A percentile compares a stretch with the other conserved stretches of the same genome.
Evolutionary conservation across 2,329 filamentous ascomycete species (phyloP).

Genomic region (Talaromyces sp.): DNA sequence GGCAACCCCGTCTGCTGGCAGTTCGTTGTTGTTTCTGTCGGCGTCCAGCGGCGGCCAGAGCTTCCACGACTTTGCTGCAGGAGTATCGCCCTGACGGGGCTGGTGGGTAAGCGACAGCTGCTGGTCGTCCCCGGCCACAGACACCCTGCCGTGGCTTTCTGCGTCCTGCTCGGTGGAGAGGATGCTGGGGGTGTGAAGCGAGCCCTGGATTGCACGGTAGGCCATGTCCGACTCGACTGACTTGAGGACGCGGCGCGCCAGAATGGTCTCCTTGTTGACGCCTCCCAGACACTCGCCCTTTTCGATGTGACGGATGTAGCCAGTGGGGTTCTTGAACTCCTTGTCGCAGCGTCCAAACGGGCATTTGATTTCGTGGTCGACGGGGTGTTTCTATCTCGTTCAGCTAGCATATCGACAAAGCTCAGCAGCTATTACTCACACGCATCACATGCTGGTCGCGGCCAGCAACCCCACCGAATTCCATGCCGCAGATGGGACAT

Average conservation of each 20-base stretch:
- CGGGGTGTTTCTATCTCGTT: slow-evolving; percentile 39
- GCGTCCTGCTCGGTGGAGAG: background rate
- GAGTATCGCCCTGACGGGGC: background rate
- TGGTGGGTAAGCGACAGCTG: background rate
- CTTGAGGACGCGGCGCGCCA: slow-evolving; percentile 47
- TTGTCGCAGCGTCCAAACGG: slow-evolving; percentile 34
- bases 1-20: slow-evolving; percentile 15
- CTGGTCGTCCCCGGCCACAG: background rate
- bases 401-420: background rate
- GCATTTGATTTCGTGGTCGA: slow-evolving; percentile 48
- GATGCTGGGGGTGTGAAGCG: background rate
- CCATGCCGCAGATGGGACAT: slow-evolving; percentile 53
- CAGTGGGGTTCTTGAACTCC: slow-evolving; percentile 44
- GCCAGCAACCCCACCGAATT: slow-evolving; percentile 51
- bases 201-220: background rate
- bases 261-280: slow-evolving; percentile 40
- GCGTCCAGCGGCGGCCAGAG: background rate
- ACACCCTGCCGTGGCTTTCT: background rate
- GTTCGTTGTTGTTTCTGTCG: slow-evolving; percentile 3
- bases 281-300: slow-evolving; percentile 41
- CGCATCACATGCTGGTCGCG: slow-evolving; percentile 48
- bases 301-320: slow-evolving; percentile 52
- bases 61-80: background rate
- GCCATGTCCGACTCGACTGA: slow-evolving; percentile 34
- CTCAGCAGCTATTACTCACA: slow-evolving; percentile 24